A percentile compares a stretch with the other conserved stretches of the same genome.
phyloP scores from a whole-genome alignment of 768 basidiomycete genomes.

The Podaxis sp. region DNA sequence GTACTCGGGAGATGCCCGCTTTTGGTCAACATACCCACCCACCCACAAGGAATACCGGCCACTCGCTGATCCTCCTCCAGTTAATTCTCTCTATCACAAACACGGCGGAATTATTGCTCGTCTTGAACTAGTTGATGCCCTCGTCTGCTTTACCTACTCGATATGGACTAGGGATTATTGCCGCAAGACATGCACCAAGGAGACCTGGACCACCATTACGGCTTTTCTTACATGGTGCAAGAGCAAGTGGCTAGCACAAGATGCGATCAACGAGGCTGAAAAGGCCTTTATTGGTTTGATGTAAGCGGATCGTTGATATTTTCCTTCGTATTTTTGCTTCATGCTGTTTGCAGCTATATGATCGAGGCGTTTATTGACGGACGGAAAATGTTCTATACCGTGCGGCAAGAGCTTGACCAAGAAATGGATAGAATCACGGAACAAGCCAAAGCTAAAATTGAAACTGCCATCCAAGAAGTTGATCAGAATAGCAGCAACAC shows the following conservation, averaged over 20 bases:
- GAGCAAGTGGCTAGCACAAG: conserved; percentile 60
- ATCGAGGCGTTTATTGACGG: conserved; percentile 72
- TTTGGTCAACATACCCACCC: conserved; percentile 71
- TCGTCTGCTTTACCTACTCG: conserved; percentile 81
- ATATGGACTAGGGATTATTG: conserved; percentile 77
- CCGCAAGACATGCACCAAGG: conserved; percentile 52
- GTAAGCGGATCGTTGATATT: conserved; percentile 46
- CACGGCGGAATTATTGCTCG: conserved; percentile 74
- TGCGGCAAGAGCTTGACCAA: conserved; percentile 34
- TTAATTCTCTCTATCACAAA: conserved; percentile 72
- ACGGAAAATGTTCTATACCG: conserved; percentile 35
- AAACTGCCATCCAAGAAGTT: conserved; percentile 38
- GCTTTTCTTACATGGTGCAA: conserved; percentile 74
- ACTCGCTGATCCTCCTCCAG: conserved; percentile 60
- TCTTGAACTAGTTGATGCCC: conserved; percentile 77
- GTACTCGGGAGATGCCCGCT: conserved; percentile 79
- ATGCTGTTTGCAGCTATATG: conserved; percentile 58
- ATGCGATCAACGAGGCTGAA: conserved; percentile 50
- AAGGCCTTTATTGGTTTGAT: conserved; percentile 77
- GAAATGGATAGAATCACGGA: conserved; percentile 39
- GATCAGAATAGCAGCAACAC: conserved; percentile 28
- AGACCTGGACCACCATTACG: conserved; percentile 69
- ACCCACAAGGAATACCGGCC: conserved; percentile 65
- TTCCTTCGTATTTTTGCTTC: conserved; percentile 32
- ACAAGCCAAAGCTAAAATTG: conserved; percentile 36